Evolutionary conservation across 352 stramenopile species (phyloP), one percentile per base, ranked within the genome.

Genomic region (Hyaloperonospora arabidopsidis): DNA sequence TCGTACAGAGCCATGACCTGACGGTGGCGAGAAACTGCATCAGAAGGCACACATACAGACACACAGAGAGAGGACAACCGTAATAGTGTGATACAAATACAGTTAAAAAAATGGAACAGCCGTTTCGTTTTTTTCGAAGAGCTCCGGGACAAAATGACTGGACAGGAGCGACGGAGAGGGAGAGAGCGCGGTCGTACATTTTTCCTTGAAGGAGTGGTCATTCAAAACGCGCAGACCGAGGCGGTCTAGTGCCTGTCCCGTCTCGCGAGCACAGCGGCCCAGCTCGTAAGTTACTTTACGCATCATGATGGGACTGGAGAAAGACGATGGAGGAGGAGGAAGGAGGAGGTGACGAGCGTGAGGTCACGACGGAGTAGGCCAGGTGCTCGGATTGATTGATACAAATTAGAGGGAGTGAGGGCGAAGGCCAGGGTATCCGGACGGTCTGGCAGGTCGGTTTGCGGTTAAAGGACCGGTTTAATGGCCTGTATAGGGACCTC

Each of bases 171-270:
- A 12, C 5, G 2, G 15, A 19, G n/a, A 18, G 22, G 18, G 19
- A 19, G 5, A 25, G 21, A 28, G 19, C 15, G 18, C 4, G 5
- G 10, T 67, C 79, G 63, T 79, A 92, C 90, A 93, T 54, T 86
- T 95, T 61, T 97, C 89, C 50, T 88, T 79, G 55, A 91, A 93
- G n/a, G 94, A 69, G 56, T 86, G 86, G 57, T 93, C 67, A 45
- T 89, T 81, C 12, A 93, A 59, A 48, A 92, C 92, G 41, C 90
- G 79, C 45, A 98, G 71, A 34, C 94, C 95, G 25, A 96, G 77
- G 48, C 95, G 87, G 70, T 98, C 95, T 17, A 98, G 69, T 28
- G 91, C 91, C 82, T 98, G 95, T 60, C 94, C 95, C 41, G 94
- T 98, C 84, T 98, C 95, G 48, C 94, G 87, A 52, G 98, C 84